phyloP scores from a whole-genome alignment of 208 protist species.

The Porcisia deanei region DNA sequence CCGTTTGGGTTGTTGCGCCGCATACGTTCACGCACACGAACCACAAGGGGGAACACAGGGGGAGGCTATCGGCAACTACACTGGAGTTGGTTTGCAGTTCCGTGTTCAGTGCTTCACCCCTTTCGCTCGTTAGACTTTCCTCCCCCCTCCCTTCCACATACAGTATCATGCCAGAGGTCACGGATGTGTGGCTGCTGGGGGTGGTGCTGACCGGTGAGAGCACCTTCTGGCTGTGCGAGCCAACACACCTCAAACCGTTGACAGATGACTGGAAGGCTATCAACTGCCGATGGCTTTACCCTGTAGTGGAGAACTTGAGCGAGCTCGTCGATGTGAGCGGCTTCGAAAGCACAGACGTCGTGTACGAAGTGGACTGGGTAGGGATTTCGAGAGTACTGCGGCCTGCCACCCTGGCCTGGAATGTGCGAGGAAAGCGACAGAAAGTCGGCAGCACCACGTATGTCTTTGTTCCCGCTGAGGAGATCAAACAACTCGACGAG shows the following conservation, averaged over 20 bases:
- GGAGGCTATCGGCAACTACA: neutral
- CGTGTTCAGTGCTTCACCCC: neutral
- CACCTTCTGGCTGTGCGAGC: slow-evolving; percentile 79
- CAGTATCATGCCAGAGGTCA: slow-evolving; percentile 25
- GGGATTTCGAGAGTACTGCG: slow-evolving; percentile 54
- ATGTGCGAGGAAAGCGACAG: slow-evolving; percentile 56
- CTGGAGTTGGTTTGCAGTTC: slow-evolving; percentile 1
- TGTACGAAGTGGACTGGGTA: slow-evolving; percentile 59
- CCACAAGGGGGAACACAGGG: neutral
- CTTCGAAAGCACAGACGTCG: slow-evolving; percentile 51
- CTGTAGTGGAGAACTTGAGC: slow-evolving; percentile 42
- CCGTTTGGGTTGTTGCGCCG: neutral
- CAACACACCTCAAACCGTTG: slow-evolving; percentile 41
- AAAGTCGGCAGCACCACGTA: slow-evolving; percentile 40
- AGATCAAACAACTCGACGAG: slow-evolving; percentile 61
- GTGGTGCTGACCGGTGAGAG: slow-evolving; percentile 78
- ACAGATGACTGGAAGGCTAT: slow-evolving; percentile 53
- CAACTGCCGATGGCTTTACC: slow-evolving; percentile 79
- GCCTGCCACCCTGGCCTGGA: slow-evolving; percentile 57
- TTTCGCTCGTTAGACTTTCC: neutral
- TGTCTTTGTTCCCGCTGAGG: slow-evolving; percentile 59
- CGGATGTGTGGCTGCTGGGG: slow-evolving; percentile 57
- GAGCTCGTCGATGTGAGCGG: slow-evolving; percentile 46
- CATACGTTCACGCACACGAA: neutral
- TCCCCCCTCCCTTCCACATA: neutral